Base-by-base conservation (phyloP, 139 green algal species). In the Closterium sp. region DNA sequence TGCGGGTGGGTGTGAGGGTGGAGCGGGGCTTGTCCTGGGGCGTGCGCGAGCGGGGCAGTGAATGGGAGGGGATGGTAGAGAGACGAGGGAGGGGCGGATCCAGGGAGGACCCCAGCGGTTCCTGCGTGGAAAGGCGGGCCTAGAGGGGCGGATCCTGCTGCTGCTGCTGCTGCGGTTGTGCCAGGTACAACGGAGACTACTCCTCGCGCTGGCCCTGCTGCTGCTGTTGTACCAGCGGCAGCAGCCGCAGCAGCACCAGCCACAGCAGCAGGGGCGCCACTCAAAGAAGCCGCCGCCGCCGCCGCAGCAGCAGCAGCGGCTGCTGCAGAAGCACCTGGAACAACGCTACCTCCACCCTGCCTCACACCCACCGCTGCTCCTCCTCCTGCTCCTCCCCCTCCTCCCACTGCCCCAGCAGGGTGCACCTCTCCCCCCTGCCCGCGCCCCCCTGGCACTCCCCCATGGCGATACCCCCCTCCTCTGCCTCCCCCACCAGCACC, bases 381-480 rank as follows among this genome's bases (percentile, higher is more conserved):
- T 69, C 16, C 86, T 19, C 86, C 86, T 89, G 86, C 25, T 35
- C 32, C 86, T 89, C 12, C 84, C 84, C 64, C 86, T 2, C 86
- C 36, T 69, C 16, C 86, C 35, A 16, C 86, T 89, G 86, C 25
- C 25, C 32, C 86, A 86, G n/a, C 83, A 32, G 83, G 5, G 4
- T n/a, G 25, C 4, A 85, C 8, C 76, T 85, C 25, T 4, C 76
- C 23, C 8, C 76, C 28, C 76, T 33, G 76, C 76, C 23, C 25
- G 76, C 76, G 76, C 5, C 83, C 83, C 83, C n/a, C 83, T 33
- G 83, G 10, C 4, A 5, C n/a, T 33, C 83, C n/a, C 28, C n/a
- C 83, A 16, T 86, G 83, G 21, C 83, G n/a, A 32, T 86, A 33
- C 55, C 55, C 55, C 16, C 55, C 55, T 3, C 55, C 55, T 76